Evolutionary conservation across 345 rosid genomes (phyloP).

Genomic region (Mercurialis annua): DNA sequence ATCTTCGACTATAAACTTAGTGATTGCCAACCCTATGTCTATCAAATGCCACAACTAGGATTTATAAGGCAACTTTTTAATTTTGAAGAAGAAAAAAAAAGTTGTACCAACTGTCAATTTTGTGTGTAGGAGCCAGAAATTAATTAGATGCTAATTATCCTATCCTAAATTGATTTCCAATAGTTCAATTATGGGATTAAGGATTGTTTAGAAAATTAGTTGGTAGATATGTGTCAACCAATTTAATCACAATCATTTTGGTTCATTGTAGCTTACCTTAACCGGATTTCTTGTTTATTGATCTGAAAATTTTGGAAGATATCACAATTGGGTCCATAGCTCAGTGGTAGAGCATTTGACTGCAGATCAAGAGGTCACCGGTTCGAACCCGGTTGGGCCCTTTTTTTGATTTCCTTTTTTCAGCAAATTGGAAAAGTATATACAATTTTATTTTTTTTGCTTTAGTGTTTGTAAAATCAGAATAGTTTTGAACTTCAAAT

Average conservation of each 20-base stretch:
- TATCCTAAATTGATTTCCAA: not conserved
- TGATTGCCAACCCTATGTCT: not conserved
- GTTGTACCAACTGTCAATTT: constrained; percentile 22
- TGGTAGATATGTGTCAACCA: constrained; percentile 13
- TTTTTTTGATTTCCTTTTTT: too few relatives aligned
- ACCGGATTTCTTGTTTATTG: too few relatives aligned
- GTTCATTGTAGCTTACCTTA: too few relatives aligned
- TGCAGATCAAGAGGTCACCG: constrained; percentile 41
- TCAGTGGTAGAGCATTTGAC: constrained; percentile 41
- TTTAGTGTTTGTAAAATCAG: too few relatives aligned
- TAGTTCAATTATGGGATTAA: constrained; percentile 23
- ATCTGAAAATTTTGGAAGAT: too few relatives aligned
- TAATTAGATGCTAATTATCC: not conserved
- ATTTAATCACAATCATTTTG: constrained; percentile 6
- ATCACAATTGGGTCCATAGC: constrained; percentile 27
- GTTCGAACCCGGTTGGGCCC: constrained; percentile 42
- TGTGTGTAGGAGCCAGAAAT: constrained; percentile 9
- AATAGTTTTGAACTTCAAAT: too few relatives aligned
- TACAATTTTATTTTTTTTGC: too few relatives aligned
- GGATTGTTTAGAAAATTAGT: constrained; percentile 10
- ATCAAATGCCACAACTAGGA: constrained; percentile 1
- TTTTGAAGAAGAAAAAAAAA: constrained; percentile 14
- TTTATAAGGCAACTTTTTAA: not conserved
- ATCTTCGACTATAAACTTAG: constrained; percentile 4
- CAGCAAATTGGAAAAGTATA: too few relatives aligned